Base-by-base conservation (phyloP, 805 yeast species). In the Wickerhamiella hasegawae region DNA sequence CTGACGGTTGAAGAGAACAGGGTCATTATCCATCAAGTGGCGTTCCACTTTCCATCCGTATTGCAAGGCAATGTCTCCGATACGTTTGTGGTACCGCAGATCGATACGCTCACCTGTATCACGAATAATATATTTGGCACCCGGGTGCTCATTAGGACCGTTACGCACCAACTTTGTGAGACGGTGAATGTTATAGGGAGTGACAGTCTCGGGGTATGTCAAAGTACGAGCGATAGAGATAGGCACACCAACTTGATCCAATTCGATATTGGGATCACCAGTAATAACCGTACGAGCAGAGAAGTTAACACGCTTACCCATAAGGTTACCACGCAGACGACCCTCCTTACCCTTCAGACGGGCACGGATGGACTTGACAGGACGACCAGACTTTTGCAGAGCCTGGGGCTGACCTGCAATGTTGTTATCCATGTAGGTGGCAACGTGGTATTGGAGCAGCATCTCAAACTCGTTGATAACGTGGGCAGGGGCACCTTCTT, bases 371-470 rank as follows among this genome's bases (percentile, higher is more conserved):
- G 96, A 83, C 58, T 90, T 90, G 46, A 90, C 92, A 2, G 99
- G 98, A 61, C 99, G 79, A 39, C 99, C 99, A 39, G 96, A 82
- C 60, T 90, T 90, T 55, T 90, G 99, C 43, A 90, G 69, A 23
- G 99, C 98, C 59, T 87, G 98, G 1, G 98, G 99, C 63, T 90
- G 98, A 43, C 99, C 98, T 11, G 98, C 98, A 59, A 90, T 90
- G 62, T 90, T 97, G 57, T 90, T 90, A 62, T 90, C 98, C 99
- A 90, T 90, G 56, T 90, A 90, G 0, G 99, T 90, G 5, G 99
- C 99, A 35, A 90, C 96, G 52, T 90, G 99, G 58, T 84, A 90
- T 57, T 90, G 99, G 40, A 90, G 65, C 47, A 90, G 71, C 30
- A 94, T 79, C 58, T 90, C 98, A 53, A 90, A 87, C 60, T 90